phyloP scores from a whole-genome alignment of 2,329 filamentous ascomycete species.

The Dryadomyces quercivorus region DNA sequence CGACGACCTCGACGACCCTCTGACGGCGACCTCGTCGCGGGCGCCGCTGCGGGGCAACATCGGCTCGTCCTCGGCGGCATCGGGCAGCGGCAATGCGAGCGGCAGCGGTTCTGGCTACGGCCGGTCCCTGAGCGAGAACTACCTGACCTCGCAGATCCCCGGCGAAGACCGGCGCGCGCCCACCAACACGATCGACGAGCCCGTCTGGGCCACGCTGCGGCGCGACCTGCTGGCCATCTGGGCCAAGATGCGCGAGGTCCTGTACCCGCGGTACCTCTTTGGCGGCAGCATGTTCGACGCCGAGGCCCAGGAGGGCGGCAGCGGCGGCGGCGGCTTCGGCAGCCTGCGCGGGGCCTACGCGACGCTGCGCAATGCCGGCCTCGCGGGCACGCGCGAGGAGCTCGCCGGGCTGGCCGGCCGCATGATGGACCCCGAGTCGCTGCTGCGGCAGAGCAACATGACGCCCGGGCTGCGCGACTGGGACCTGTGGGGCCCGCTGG shows the following conservation, averaged over 20 bases:
- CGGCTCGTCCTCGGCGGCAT: constrained; percentile 25
- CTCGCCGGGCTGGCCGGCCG: constrained; percentile 47
- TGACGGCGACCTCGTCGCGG: constrained; percentile 55
- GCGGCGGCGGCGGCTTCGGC: not conserved
- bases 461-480: constrained; percentile 85
- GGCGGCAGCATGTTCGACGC: constrained; percentile 52
- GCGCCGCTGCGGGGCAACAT: constrained; percentile 80
- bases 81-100: not conserved
- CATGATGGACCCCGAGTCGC: constrained; percentile 49
- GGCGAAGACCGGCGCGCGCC: constrained; percentile 87
- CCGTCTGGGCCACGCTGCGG: constrained; percentile 92
- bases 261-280: constrained; percentile 90
- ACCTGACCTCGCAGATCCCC: constrained; percentile 78
- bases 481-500: constrained; percentile 94
- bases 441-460: constrained; percentile 57
- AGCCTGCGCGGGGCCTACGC: constrained; percentile 47
- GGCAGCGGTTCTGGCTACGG: constrained; percentile 24
- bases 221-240: constrained; percentile 87
- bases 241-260: constrained; percentile 95
- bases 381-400: constrained; percentile 49
- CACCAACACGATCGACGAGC: constrained; percentile 91
- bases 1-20: constrained; percentile 85
- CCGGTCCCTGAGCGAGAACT: constrained; percentile 56
- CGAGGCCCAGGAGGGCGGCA: constrained; percentile 26
- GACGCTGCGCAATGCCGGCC: constrained; percentile 44